phyloP scores from a whole-genome alignment of 2,329 filamentous ascomycete genomes.

The Apiospora arundinis region DNA sequence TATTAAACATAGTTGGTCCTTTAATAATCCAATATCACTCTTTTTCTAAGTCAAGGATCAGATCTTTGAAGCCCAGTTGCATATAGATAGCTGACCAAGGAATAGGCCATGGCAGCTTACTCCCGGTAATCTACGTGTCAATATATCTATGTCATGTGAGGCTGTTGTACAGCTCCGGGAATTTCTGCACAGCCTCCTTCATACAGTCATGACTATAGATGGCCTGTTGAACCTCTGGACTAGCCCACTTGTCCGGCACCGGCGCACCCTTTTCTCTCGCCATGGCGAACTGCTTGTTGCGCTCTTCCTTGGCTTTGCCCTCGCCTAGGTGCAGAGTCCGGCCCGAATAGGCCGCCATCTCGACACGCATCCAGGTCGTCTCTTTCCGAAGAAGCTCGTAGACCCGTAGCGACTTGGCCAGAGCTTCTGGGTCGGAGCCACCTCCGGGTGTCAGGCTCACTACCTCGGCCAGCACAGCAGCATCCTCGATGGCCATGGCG shows the following conservation, averaged over 20 bases:
- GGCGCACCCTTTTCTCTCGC: conserved; percentile 54
- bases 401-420: conserved; percentile 57
- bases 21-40: not conserved
- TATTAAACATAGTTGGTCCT: conserved; percentile 11
- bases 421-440: conserved; percentile 42
- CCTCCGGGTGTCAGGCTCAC: conserved; percentile 47
- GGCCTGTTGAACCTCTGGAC: conserved; percentile 71
- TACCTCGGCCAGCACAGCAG: conserved; percentile 62
- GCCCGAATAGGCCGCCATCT: conserved; percentile 58
- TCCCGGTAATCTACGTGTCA: not conserved
- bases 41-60: not conserved
- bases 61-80: not conserved
- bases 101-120: too few species aligned
- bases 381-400: conserved; percentile 65
- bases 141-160: conserved; percentile 24
- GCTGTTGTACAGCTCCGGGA: conserved; percentile 52
- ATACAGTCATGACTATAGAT: conserved; percentile 70
- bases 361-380: conserved; percentile 58
- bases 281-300: conserved; percentile 61
- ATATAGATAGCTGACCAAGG: not conserved
- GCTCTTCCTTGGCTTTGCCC: conserved; percentile 63
- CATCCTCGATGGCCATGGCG: conserved; percentile 73
- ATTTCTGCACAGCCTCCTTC: conserved; percentile 58
- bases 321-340: conserved; percentile 64
- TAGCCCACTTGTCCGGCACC: conserved; percentile 73